phyloP scores from a whole-genome alignment of 495 filamentous ascomycete genomes.

The Glutinoglossum americanum region DNA sequence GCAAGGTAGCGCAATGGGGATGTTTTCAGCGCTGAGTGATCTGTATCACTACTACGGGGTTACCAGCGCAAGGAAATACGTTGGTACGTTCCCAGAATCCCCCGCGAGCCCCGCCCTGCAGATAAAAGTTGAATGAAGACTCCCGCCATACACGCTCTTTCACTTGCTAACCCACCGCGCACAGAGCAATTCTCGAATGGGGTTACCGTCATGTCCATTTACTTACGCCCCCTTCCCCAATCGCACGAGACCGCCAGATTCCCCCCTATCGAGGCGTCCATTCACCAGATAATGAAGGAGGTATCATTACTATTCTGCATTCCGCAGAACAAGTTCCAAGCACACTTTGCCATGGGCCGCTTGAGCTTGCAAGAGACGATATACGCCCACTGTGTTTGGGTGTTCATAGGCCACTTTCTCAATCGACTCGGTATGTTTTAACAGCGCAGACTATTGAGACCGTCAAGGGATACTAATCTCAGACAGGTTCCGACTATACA shows the following conservation, averaged over 20 bases:
- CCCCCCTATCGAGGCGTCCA: constrained; percentile 75
- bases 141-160: neutral
- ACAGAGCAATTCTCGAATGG: constrained; percentile 93
- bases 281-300: constrained; percentile 98
- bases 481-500: constrained; percentile 53
- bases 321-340: constrained; percentile 86
- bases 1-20: constrained; percentile 70
- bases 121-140: neutral
- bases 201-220: constrained; percentile 87
- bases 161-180: neutral
- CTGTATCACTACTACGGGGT: constrained; percentile 97
- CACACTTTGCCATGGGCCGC: constrained; percentile 66
- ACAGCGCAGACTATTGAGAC: neutral
- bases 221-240: constrained; percentile 49
- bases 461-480: neutral
- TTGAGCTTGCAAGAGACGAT: constrained; percentile 91
- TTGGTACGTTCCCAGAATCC: constrained; percentile 17
- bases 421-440: constrained; percentile 48
- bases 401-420: constrained; percentile 91
- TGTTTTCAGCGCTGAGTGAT: constrained; percentile 90
- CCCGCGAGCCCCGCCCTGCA: neutral
- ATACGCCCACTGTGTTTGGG: constrained; percentile 92
- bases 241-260: constrained; percentile 28
- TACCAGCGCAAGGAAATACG: constrained; percentile 89
- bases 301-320: constrained; percentile 93